A percentile compares a stretch with the other conserved stretches of the same genome.
Evolutionary conservation across 768 basidiomycete genomes (phyloP).

Genomic region (Pulveroboletus ravenelii): DNA sequence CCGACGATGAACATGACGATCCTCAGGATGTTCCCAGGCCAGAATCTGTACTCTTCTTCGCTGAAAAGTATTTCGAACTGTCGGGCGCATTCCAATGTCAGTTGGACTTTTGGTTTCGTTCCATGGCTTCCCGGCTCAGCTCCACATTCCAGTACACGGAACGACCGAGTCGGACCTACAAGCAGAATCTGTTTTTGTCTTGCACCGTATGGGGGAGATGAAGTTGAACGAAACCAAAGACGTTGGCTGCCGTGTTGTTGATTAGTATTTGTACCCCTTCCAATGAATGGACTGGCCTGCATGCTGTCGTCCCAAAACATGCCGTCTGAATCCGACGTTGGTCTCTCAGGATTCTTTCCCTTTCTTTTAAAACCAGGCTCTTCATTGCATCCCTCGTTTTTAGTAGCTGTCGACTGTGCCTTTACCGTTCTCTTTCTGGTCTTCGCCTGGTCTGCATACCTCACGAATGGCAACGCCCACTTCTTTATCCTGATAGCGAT

Average conservation of each 20-base stretch:
- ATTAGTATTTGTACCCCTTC: slow-evolving; percentile 14
- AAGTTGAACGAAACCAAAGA: not conserved
- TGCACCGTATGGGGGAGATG: slow-evolving; percentile 9
- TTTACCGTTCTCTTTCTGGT: slow-evolving; percentile 57
- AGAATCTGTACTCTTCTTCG: slow-evolving; percentile 37
- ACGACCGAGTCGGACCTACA: slow-evolving; percentile 1
- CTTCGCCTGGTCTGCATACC: slow-evolving; percentile 51
- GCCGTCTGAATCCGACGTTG: slow-evolving; percentile 18
- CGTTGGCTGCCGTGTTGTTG: slow-evolving; percentile 6
- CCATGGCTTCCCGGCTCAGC: not conserved
- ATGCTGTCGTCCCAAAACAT: slow-evolving; percentile 6
- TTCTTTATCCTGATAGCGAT: slow-evolving; percentile 62
- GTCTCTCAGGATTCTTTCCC: slow-evolving; percentile 38
- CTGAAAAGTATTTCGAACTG: slow-evolving; percentile 55
- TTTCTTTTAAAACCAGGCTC: slow-evolving; percentile 71
- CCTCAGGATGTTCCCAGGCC: slow-evolving; percentile 21
- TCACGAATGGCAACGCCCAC: slow-evolving; percentile 64
- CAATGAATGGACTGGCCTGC: not conserved
- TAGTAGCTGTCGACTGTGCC: slow-evolving; percentile 56
- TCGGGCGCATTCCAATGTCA: slow-evolving; percentile 40
- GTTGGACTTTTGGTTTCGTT: slow-evolving; percentile 25
- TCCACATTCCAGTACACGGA: slow-evolving; percentile 8
- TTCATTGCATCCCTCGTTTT: slow-evolving; percentile 66
- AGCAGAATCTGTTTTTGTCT: slow-evolving; percentile 3
- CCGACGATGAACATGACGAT: slow-evolving; percentile 14